Evolutionary conservation across 2,329 filamentous ascomycete genomes (phyloP), one percentile per base, ranked within the genome.

Genomic region (Botrytis tulipae): DNA sequence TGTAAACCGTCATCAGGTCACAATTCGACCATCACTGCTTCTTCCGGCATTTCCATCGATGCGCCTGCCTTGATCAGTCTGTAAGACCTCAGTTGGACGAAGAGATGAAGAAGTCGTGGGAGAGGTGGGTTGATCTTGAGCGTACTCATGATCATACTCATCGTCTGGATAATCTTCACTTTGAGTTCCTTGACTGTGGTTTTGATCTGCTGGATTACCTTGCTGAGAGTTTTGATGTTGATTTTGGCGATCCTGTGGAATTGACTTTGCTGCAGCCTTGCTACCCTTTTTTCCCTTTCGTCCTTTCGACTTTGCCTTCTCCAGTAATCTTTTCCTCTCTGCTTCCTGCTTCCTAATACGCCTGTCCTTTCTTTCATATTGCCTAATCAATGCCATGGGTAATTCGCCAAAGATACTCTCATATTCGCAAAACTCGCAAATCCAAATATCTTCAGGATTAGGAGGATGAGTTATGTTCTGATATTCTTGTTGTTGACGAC

Each of bases 401-500:
- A 93, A 93, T 70, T 87, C 87, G n/a, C 95, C 95, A 81, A 97
- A 98, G 68, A 99, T 98, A 70, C 90, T 90, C 83, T 98, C 95
- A 81, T 98, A 99, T 82, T 99, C 96, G 85, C 96, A 99, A 81
- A 98, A 98, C 80, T 98, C 93, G 83, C 96, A 99, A 65, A 98
- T 94, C 93, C 95, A 98, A 69, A 94, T 88, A 75, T 97, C 93
- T 76, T 93, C 92, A 2, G 84, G 81, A 29, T 83, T 84, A 0
- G 92, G 92, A 1, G 93, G 92, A 79, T 93, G 91, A 78, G 92
- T 90, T 75, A 89, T 89, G 81, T 96, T 97, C 73, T 89, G 87
- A 76, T 92, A 91, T 78, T 93, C 89, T 75, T 96, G 93, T 79
- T 93, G 88, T 65, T 93, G 88, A 74, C 92, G 91, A 10, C 96